A percentile compares a stretch with the other conserved stretches of the same genome.
These are phyloP conservation scores for Pythium sp. DNA, from an alignment of 352 stramenopile genomes.

Conservation along the genomic window DNA sequence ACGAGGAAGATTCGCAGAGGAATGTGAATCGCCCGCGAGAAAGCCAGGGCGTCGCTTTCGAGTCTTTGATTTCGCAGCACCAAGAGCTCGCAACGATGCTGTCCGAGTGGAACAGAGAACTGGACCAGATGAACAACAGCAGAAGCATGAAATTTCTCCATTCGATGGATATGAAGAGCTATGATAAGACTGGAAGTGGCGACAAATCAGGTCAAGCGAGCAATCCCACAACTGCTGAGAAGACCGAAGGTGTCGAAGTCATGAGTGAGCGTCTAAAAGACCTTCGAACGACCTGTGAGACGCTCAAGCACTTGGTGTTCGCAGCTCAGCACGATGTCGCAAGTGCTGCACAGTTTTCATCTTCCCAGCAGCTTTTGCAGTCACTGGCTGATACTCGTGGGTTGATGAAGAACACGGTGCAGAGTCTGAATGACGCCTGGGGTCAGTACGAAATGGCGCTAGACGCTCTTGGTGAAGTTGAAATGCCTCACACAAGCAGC, in stretches of 20 bases:
- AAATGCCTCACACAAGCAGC: background rate
- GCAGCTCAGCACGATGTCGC: slow-evolving; percentile 41
- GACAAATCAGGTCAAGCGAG: background rate
- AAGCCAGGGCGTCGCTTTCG: background rate
- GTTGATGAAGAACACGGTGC: slow-evolving; percentile 25
- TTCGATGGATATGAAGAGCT: background rate
- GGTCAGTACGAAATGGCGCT: slow-evolving; percentile 15
- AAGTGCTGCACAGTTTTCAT: background rate
- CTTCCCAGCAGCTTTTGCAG: background rate
- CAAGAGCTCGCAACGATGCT: background rate
- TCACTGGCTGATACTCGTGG: slow-evolving; percentile 8
- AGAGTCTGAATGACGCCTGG: slow-evolving; percentile 22
- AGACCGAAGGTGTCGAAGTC: background rate
- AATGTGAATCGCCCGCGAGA: background rate
- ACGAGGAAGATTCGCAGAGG: slow-evolving; percentile 14
- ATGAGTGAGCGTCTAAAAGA: slow-evolving; percentile 26
- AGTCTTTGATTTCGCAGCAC: background rate
- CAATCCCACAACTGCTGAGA: slow-evolving; percentile 5
- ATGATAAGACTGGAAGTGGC: background rate
- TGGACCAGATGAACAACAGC: slow-evolving; percentile 7
- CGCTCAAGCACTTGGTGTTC: slow-evolving; percentile 41
- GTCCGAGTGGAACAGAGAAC: background rate
- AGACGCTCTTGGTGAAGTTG: background rate
- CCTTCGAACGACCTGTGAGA: slow-evolving; percentile 46
- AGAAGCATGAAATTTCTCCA: background rate